Evolutionary conservation across 768 basidiomycete species (phyloP).

Genomic region (Myochromella boudieri): DNA sequence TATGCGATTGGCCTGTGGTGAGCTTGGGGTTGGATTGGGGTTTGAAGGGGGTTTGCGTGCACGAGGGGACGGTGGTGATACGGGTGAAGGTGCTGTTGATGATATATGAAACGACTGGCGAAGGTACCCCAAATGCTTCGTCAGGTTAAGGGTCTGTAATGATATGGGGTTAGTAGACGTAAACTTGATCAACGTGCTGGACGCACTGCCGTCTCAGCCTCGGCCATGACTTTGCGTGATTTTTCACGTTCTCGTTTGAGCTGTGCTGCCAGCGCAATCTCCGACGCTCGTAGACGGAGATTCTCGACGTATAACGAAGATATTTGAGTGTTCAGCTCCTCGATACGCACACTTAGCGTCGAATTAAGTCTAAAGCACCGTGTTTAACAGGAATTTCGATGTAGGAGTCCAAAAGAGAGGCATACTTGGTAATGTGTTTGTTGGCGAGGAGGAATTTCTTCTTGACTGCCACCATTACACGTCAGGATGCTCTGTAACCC

Average conservation of each 20-base stretch:
- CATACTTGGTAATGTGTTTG: constrained; percentile 89
- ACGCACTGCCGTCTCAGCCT: constrained; percentile 73
- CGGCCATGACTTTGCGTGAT: constrained; percentile 66
- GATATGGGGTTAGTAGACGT: constrained; percentile 12
- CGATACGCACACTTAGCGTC: constrained; percentile 78
- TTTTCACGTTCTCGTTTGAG: constrained; percentile 82
- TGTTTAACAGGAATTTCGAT: constrained; percentile 1
- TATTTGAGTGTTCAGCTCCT: constrained; percentile 82
- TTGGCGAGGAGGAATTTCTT: constrained; percentile 90
- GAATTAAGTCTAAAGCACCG: constrained; percentile 66
- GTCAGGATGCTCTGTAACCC: constrained; percentile 20
- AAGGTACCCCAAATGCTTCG: constrained; percentile 63
- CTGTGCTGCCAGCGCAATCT: constrained; percentile 72
- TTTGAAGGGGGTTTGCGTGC: constrained; percentile 47
- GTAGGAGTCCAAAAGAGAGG: background rate
- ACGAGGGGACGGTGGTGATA: constrained; percentile 47
- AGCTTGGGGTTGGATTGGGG: constrained; percentile 33
- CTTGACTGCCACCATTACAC: constrained; percentile 65
- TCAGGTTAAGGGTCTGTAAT: constrained; percentile 53
- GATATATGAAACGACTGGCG: constrained; percentile 60
- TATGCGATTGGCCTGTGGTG: constrained; percentile 54
- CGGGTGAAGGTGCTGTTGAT: constrained; percentile 30
- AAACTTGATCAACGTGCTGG: constrained; percentile 6
- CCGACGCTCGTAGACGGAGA: constrained; percentile 75
- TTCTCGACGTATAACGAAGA: constrained; percentile 83